A percentile compares a stretch with the other conserved stretches of the same genome.
These are phyloP conservation scores for Globisporangium cederbergense DNA, from an alignment of 352 stramenopile genomes.

Conservation along the genomic window DNA sequence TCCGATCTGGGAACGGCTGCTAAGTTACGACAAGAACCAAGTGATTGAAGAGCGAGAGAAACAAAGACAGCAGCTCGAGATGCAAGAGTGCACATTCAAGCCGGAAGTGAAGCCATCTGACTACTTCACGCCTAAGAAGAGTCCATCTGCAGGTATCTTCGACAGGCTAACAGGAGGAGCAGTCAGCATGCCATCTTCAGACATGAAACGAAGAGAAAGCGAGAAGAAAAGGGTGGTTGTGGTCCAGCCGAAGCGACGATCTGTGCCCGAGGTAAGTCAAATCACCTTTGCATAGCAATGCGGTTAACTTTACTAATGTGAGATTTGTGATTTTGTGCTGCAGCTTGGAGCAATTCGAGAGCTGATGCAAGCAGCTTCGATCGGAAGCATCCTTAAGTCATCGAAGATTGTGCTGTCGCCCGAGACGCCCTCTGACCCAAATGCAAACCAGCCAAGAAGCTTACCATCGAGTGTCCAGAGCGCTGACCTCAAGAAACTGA, in stretches of 20 bases:
- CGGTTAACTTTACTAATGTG: background rate
- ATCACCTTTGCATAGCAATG: background rate
- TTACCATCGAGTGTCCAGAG: conserved; percentile 6
- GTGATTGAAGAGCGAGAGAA: conserved; percentile 76
- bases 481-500: background rate
- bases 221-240: conserved; percentile 17
- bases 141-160: conserved; percentile 37
- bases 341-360: conserved; percentile 12
- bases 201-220: conserved; percentile 29
- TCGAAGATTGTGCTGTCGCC: conserved; percentile 29
- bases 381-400: conserved; percentile 44
- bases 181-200: conserved; percentile 23
- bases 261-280: conserved; percentile 28
- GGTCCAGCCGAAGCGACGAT: conserved; percentile 20
- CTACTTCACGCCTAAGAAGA: conserved; percentile 33
- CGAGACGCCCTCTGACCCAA: conserved; percentile 17
- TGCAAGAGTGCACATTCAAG: conserved; percentile 82
- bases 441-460: conserved; percentile 26
- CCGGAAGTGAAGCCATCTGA: conserved; percentile 64
- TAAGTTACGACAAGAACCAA: conserved; percentile 78
- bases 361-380: conserved; percentile 25
- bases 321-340: background rate
- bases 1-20: conserved; percentile 71
- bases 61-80: conserved; percentile 62
- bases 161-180: conserved; percentile 34